A percentile compares a stretch with the other conserved stretches of the same genome.
These are phyloP conservation scores for Phytophthora multivora DNA, from an alignment of 352 stramenopile species.

Conservation along the genomic window DNA sequence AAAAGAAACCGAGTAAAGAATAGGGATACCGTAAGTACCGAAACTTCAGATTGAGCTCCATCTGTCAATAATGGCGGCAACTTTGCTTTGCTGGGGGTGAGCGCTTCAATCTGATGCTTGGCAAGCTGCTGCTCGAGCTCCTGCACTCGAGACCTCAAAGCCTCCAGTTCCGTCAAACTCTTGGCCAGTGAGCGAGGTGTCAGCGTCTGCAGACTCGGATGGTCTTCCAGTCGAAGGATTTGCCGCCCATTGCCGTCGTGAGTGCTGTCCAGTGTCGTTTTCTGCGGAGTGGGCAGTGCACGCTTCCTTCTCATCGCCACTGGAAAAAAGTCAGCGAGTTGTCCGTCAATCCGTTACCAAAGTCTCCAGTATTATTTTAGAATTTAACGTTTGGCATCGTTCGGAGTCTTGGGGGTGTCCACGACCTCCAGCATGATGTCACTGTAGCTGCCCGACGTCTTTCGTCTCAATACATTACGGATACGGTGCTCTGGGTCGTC, in stretches of 20 bases:
- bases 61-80: constrained; percentile 45
- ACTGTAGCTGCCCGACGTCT: constrained; percentile 83
- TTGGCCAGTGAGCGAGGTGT: constrained; percentile 61
- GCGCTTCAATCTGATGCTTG: constrained; percentile 50
- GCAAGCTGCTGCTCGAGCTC: constrained; percentile 63
- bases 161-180: constrained; percentile 58
- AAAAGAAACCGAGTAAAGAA: background rate
- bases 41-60: background rate
- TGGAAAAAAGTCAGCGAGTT: constrained; percentile 5
- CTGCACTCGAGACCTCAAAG: constrained; percentile 48
- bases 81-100: constrained; percentile 42
- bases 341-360: constrained; percentile 24
- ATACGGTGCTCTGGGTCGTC: constrained; percentile 74
- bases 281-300: constrained; percentile 23
- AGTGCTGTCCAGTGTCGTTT: constrained; percentile 2
- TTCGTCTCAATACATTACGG: constrained; percentile 65
- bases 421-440: constrained; percentile 72
- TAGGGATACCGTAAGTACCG: constrained; percentile 7
- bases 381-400: constrained; percentile 33
- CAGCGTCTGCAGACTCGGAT: constrained; percentile 49
- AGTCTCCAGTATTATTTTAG: constrained; percentile 37
- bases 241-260: constrained; percentile 32
- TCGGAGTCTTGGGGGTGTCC: constrained; percentile 62
- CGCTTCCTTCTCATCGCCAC: constrained; percentile 24
- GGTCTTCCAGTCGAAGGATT: constrained; percentile 58